phyloP scores from a whole-genome alignment of 2,329 filamentous ascomycete genomes.

The Calonectria pauciramosa region DNA sequence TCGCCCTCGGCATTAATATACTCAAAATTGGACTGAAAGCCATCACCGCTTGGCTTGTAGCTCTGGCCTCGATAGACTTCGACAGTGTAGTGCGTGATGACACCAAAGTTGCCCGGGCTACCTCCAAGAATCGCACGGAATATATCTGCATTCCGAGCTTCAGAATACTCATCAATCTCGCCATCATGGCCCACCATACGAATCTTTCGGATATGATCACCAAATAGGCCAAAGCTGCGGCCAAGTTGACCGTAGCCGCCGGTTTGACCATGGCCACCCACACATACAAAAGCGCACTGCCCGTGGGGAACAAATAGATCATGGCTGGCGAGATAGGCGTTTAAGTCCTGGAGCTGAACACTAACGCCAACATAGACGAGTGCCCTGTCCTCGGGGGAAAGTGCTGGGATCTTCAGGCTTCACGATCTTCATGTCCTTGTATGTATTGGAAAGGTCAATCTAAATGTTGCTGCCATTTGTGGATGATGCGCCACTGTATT shows the following conservation, averaged over 20 bases:
- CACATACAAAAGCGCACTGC: not conserved
- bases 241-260: too few relatives aligned
- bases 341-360: not conserved
- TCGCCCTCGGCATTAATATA: too few relatives aligned
- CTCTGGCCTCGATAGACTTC: not conserved
- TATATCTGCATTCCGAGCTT: too few relatives aligned
- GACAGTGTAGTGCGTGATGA: not conserved
- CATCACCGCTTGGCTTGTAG: too few relatives aligned
- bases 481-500: slow-evolving; percentile 1
- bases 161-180: too few relatives aligned
- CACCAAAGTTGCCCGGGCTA: too few relatives aligned
- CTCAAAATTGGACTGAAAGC: too few relatives aligned
- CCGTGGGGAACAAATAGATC: not conserved
- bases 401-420: too few relatives aligned
- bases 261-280: not conserved
- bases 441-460: not conserved
- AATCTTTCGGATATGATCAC: not conserved
- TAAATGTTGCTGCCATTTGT: not conserved
- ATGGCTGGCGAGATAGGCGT: not conserved
- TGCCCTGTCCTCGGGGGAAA: too few relatives aligned
- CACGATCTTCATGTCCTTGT: not conserved
- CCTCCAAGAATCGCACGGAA: too few relatives aligned
- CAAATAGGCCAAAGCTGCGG: not conserved
- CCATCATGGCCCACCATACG: not conserved
- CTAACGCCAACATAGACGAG: not conserved